Conservation (phyloP, 352 stramenopile genomes). For the Saprolegnia diclina region DNA sequence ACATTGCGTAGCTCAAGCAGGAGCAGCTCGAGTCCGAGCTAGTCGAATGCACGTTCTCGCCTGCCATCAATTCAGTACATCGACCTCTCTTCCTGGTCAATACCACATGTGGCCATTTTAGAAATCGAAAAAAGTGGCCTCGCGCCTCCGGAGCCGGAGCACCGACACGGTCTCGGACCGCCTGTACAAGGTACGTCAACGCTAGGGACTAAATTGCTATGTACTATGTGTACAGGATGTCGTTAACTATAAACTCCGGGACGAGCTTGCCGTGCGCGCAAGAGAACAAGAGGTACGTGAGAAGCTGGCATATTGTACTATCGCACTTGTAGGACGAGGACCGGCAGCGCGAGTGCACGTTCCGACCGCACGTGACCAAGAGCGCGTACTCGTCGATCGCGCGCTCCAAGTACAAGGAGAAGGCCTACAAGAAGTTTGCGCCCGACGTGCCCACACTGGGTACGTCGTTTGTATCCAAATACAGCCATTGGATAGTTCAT, state of each 20-base stretch:
- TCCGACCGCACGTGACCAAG: constrained; percentile 58
- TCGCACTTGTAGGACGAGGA: constrained; percentile 41
- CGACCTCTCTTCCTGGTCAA: not conserved
- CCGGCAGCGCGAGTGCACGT: constrained; percentile 67
- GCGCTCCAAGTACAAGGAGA: constrained; percentile 72
- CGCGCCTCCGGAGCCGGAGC: constrained; percentile 30
- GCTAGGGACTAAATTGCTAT: not conserved
- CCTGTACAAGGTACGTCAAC: constrained; percentile 36
- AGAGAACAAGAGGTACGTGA: constrained; percentile 45
- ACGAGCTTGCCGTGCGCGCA: constrained; percentile 53
- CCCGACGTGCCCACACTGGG: not conserved
- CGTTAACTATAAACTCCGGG: constrained; percentile 63
- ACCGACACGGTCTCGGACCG: constrained; percentile 51
- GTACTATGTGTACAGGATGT: constrained; percentile 39
- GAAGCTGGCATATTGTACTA: not conserved
- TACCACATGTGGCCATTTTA: not conserved
- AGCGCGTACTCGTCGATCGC: constrained; percentile 39
- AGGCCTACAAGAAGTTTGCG: constrained; percentile 12
- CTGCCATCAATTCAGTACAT: constrained; percentile 50
- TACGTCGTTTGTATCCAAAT: constrained; percentile 29
- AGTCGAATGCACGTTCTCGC: constrained; percentile 69
- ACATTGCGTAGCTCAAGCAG: constrained; percentile 48
- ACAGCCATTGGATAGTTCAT: constrained; percentile 28
- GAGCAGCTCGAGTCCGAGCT: constrained; percentile 66
- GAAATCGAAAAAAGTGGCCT: constrained; percentile 24